Evolutionary conservation across 2,329 filamentous ascomycete genomes (phyloP).

Genomic region (Achaetomium macrosporum): DNA sequence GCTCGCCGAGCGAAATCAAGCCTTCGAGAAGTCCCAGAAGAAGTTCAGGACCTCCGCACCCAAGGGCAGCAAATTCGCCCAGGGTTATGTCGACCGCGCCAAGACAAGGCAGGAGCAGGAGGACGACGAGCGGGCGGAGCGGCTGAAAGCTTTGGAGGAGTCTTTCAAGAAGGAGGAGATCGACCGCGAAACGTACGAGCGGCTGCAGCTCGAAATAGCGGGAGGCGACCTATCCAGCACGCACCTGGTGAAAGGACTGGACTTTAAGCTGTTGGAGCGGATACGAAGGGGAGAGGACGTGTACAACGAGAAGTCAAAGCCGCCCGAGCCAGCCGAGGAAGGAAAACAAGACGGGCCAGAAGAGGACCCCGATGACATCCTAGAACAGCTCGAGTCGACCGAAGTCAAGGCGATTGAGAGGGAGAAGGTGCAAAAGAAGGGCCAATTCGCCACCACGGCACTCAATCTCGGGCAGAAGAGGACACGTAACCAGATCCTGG

Average conservation of each 20-base stretch:
- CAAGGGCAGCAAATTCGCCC: slow-evolving; percentile 72
- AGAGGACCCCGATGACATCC: slow-evolving; percentile 59
- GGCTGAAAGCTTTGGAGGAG: slow-evolving; percentile 75
- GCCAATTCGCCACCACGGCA: slow-evolving; percentile 47
- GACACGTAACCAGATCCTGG: slow-evolving; percentile 60
- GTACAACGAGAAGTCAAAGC: slow-evolving; percentile 34
- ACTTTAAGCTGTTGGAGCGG: slow-evolving; percentile 71
- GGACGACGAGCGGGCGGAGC: slow-evolving; percentile 51
- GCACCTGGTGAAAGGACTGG: slow-evolving; percentile 86
- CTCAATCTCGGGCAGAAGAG: slow-evolving; percentile 54
- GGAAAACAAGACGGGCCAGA: slow-evolving; percentile 46
- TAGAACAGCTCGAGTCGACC: slow-evolving; percentile 51
- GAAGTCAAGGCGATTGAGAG: slow-evolving; percentile 50
- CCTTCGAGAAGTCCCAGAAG: slow-evolving; percentile 50
- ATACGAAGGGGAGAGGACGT: slow-evolving; percentile 66
- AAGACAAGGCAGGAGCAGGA: slow-evolving; percentile 52
- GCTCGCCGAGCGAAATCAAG: slow-evolving; percentile 64
- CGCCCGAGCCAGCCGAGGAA: slow-evolving; percentile 35
- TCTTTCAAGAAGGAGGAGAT: slow-evolving; percentile 79
- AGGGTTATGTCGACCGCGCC: slow-evolving; percentile 80
- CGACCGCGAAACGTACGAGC: slow-evolving; percentile 71
- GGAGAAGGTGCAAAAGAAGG: slow-evolving; percentile 53
- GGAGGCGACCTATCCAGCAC: slow-evolving; percentile 76
- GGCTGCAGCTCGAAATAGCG: slow-evolving; percentile 66
- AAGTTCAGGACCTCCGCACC: slow-evolving; percentile 74